Evolutionary conservation across 495 filamentous ascomycete species (phyloP).

Genomic region (Penicillium maclennaniae): DNA sequence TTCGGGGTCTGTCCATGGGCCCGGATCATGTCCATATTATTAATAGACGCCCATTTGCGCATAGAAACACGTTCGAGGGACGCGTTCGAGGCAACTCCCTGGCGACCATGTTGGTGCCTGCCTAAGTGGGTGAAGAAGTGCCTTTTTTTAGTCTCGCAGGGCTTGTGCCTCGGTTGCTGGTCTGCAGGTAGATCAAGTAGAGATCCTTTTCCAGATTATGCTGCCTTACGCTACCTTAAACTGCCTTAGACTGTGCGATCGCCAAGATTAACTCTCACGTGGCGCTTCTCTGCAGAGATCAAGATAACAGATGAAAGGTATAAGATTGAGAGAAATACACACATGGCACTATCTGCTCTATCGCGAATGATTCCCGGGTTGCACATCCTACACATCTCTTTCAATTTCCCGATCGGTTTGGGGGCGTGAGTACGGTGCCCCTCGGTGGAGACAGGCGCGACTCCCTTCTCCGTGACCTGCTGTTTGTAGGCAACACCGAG

Average conservation of each 20-base stretch:
- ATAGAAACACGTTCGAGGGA: too few species aligned
- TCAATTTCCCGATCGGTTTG: background rate
- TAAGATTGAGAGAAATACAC: background rate
- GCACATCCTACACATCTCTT: background rate
- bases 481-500: background rate
- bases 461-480: slow-evolving; percentile 3
- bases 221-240: too few species aligned
- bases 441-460: background rate
- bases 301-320: background rate
- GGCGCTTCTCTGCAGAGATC: background rate
- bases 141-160: background rate
- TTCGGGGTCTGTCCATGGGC: background rate
- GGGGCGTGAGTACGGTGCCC: background rate
- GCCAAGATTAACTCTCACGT: background rate
- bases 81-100: background rate
- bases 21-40: slow-evolving; percentile 13
- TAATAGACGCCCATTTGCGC: slow-evolving; percentile 4
- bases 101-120: background rate
- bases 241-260: too few species aligned
- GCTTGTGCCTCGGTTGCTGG: background rate
- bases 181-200: background rate
- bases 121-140: background rate
- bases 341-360: too few species aligned
- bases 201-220: too few species aligned
- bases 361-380: background rate